Conservation (phyloP, 441 rosid species). For the Arabidopsis lyrata region DNA sequence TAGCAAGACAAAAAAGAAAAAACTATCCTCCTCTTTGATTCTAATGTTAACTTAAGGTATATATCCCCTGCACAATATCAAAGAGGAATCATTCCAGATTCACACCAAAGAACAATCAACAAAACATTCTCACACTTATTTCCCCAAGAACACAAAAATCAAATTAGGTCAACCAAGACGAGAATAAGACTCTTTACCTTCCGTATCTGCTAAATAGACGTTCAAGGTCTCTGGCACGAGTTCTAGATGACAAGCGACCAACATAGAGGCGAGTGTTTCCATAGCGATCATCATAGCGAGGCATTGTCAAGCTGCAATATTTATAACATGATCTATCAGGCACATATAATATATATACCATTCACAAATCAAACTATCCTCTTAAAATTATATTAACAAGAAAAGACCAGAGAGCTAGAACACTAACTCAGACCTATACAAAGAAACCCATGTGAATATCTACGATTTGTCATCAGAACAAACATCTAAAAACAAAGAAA, state of each 20-base stretch:
- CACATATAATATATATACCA: neutral
- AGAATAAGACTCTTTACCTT: slow-evolving; percentile 49
- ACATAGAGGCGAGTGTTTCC: slow-evolving; percentile 76
- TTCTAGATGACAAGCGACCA: slow-evolving; percentile 69
- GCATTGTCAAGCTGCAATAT: slow-evolving; percentile 36
- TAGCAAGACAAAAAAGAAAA: neutral
- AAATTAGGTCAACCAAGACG: slow-evolving; percentile 10
- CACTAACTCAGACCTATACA: neutral
- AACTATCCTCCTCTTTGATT: neutral
- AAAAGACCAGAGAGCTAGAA: neutral
- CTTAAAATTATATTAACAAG: neutral
- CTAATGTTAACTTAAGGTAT: neutral
- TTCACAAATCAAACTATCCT: neutral
- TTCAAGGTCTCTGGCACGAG: slow-evolving; percentile 82
- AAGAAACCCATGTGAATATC: neutral
- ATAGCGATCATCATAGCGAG: slow-evolving; percentile 45
- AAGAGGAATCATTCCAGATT: neutral
- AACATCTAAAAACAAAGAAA: neutral
- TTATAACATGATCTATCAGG: neutral
- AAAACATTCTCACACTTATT: neutral
- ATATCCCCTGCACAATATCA: neutral
- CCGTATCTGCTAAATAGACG: slow-evolving; percentile 84
- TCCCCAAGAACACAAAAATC: slow-evolving; percentile 4
- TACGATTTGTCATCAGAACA: neutral
- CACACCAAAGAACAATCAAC: neutral